Base-by-base conservation (phyloP, 2,329 filamentous ascomycete genomes). In the Arachnopeziza araneosa region DNA sequence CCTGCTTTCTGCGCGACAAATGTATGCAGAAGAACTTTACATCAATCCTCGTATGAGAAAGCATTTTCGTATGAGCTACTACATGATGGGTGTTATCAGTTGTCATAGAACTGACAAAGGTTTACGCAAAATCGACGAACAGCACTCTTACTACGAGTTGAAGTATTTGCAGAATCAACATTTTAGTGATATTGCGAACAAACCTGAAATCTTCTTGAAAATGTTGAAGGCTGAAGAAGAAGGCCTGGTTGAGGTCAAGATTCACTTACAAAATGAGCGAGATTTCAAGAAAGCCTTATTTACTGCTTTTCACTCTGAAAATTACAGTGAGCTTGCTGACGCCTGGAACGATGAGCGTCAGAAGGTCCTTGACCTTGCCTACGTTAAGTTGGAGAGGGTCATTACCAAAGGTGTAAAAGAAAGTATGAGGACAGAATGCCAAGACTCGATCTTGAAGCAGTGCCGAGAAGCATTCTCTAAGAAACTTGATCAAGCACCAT, bases 221-320 rank as follows among this genome's bases (percentile, higher is more conserved):
- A 99, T 99, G 95, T 86, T 98, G 74, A 96, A 92, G 73, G 95
- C 95, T 1, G 95, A 99, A 74, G 89, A 95, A 69, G 95, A 99
- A 73, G 93, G 93, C 1, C 79, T 99, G 1, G 83, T 99, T 17
- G 91, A 96, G 61, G 90, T 99, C 58, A 87, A 85, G 67, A 84
- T 98, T 21, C 83, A 83, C 17, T 83, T 98, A 73, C 85, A 91
- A 68, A 86, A 89, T 58, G 87, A 90, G 67, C 84, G 87, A 7
- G 83, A 88, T 36, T 93, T 96, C 78, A 86, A 86, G 60, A 83
- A 85, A 55, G 85, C 89, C 57, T 82, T 99, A 4, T 89, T 91
- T 71, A 81, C 84, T 54, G 89, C 95, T 68, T 96, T 99, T 64
- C 88, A 91, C 64, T 97, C 93, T 0, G 95, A 99, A 74, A 96